Percentiles rank a stretch among this genome's conserved stretches.
Conservation (phyloP, 2,329 filamentous ascomycete species). For the Trichoderma breve region DNA sequence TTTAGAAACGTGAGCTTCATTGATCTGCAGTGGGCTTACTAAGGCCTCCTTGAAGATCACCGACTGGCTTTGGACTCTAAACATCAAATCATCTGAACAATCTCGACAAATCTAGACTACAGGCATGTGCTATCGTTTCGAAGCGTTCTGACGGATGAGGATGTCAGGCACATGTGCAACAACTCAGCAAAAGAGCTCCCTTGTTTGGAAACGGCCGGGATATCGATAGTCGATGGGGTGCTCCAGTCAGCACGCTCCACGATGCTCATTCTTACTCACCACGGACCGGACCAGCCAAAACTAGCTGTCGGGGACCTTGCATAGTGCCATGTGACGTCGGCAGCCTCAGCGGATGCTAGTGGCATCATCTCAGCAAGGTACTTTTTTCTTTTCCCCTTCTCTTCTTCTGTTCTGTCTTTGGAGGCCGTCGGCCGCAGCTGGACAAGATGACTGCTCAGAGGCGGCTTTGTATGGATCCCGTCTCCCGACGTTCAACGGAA, state of each 20-base stretch:
- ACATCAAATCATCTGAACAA: not conserved
- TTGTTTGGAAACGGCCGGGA: not conserved
- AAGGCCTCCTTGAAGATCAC: not conserved
- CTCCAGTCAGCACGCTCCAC: not conserved
- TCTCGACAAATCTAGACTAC: not conserved
- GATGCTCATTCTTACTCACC: not conserved
- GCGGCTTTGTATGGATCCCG: not conserved
- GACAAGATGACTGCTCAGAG: not conserved
- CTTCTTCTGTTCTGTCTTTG: not conserved
- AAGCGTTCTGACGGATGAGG: not conserved
- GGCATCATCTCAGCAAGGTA: not conserved
- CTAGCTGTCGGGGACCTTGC: slow-evolving; percentile 9
- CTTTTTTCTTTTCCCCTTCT: not conserved
- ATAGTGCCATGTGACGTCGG: slow-evolving; percentile 13
- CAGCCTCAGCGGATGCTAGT: slow-evolving; percentile 7
- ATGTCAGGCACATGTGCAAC: not conserved
- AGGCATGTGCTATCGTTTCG: not conserved
- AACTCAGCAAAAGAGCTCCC: not conserved
- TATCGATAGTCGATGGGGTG: not conserved
- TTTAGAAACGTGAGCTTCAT: not conserved
- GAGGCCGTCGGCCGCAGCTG: not conserved
- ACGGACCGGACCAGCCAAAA: not conserved
- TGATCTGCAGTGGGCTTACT: not conserved
- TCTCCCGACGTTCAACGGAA: not conserved
- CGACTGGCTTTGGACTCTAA: not conserved